A percentile compares a stretch with the other conserved stretches of the same genome.
Evolutionary conservation across 768 basidiomycete genomes (phyloP).

Genomic region (Clathrus columnatus): DNA sequence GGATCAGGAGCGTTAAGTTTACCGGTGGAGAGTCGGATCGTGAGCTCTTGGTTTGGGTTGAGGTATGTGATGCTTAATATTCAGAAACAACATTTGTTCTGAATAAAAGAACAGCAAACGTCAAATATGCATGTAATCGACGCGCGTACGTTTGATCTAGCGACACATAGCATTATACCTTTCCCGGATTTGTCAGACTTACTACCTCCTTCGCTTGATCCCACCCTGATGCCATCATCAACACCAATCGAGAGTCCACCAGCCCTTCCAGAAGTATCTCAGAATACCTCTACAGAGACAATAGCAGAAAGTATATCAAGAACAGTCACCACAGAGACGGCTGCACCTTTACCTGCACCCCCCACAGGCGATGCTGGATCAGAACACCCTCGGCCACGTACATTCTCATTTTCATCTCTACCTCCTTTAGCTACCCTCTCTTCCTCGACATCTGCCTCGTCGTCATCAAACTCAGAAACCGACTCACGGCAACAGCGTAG

Average conservation of each 20-base stretch:
- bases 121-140: constrained; percentile 77
- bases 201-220: neutral
- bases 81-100: constrained; percentile 10
- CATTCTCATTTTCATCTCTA: neutral
- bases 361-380: too few relatives aligned
- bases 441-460: neutral
- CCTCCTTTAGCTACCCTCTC: neutral
- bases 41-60: constrained; percentile 84
- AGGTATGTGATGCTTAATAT: constrained; percentile 40
- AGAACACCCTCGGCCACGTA: too few relatives aligned
- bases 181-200: constrained; percentile 16
- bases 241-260: neutral
- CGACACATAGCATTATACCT: constrained; percentile 18
- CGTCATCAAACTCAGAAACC: neutral
- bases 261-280: neutral
- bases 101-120: constrained; percentile 64
- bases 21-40: constrained; percentile 51
- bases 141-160: constrained; percentile 66
- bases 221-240: too few relatives aligned
- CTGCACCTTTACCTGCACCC: too few relatives aligned
- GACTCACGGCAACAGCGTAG: neutral
- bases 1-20: constrained; percentile 82
- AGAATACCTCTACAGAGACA: neutral
- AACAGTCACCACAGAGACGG: neutral
- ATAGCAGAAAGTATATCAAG: neutral